phyloP scores from a whole-genome alignment of 306 rosid species.

The Quercus rubra region DNA sequence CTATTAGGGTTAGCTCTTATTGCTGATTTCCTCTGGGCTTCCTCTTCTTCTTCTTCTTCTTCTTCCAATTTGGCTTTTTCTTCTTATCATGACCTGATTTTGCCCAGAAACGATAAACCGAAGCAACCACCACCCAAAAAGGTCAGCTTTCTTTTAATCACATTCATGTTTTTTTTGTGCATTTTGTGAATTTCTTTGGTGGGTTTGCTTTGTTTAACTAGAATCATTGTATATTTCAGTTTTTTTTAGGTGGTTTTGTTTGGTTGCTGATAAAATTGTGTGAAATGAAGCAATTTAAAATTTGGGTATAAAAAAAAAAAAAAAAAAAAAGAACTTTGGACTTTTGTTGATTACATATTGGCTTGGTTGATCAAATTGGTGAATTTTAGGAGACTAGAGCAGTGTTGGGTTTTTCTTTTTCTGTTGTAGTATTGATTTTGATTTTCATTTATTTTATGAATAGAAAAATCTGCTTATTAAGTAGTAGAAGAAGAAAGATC shows the following conservation, averaged over 20 bases:
- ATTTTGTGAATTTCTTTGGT: constrained; percentile 3
- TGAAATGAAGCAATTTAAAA: no score
- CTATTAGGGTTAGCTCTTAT: constrained; percentile 70
- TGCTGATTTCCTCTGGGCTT: constrained; percentile 79
- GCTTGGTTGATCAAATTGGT: no score
- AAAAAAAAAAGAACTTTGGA: no score
- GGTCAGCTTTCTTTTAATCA: constrained; percentile 15
- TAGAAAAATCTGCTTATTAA: not conserved
- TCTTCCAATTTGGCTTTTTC: constrained; percentile 27
- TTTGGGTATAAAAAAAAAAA: no score
- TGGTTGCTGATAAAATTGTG: no score
- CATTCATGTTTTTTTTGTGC: not conserved
- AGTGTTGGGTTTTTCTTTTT: no score
- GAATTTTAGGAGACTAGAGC: no score
- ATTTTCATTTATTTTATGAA: not conserved
- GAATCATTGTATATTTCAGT: no score
- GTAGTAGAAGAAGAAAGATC: not conserved
- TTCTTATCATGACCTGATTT: constrained; percentile 26
- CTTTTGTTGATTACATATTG: no score
- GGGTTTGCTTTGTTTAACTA: not conserved
- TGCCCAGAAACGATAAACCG: constrained; percentile 12
- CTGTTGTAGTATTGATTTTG: no score
- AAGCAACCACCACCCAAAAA: constrained; percentile 2
- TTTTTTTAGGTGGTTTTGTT: no score
- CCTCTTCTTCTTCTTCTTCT: constrained; percentile 58